Evolutionary conservation across 768 basidiomycete genomes (phyloP).

Genomic region (Termitomyces sp.): DNA sequence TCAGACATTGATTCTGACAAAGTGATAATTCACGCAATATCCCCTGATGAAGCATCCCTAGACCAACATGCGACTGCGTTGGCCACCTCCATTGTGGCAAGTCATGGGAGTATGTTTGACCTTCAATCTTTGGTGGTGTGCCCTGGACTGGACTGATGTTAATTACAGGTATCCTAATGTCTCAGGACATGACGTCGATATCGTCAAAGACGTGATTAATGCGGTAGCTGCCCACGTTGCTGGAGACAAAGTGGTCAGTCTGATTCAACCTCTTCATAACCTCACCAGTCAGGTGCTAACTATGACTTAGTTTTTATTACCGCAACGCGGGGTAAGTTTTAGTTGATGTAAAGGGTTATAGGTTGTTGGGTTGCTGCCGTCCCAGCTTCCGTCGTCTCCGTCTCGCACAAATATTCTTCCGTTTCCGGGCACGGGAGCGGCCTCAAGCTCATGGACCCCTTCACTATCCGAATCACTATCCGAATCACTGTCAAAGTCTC

Average conservation of each 20-base stretch:
- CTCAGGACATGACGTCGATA: slow-evolving; percentile 34
- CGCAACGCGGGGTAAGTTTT: too few relatives aligned
- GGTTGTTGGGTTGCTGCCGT: too few relatives aligned
- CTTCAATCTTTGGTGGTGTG: slow-evolving; percentile 17
- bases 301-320: too few relatives aligned
- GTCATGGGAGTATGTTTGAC: slow-evolving; percentile 18
- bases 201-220: slow-evolving; percentile 45
- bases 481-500: too few relatives aligned
- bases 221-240: slow-evolving; percentile 34
- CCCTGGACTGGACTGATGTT: neutral
- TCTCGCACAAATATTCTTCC: too few relatives aligned
- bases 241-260: slow-evolving; percentile 29
- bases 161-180: slow-evolving; percentile 21
- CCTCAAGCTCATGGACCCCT: too few relatives aligned
- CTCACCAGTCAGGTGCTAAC: neutral
- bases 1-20: slow-evolving; percentile 28
- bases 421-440: too few relatives aligned
- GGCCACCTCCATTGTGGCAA: slow-evolving; percentile 19
- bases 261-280: neutral
- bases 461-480: too few relatives aligned
- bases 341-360: too few relatives aligned
- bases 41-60: slow-evolving; percentile 26
- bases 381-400: too few relatives aligned
- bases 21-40: slow-evolving; percentile 26
- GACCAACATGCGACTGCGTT: slow-evolving; percentile 24